A percentile compares a stretch with the other conserved stretches of the same genome.
These are phyloP conservation scores for Mrakia blollopis DNA, from an alignment of 768 basidiomycete genomes.

Conservation along the genomic window DNA sequence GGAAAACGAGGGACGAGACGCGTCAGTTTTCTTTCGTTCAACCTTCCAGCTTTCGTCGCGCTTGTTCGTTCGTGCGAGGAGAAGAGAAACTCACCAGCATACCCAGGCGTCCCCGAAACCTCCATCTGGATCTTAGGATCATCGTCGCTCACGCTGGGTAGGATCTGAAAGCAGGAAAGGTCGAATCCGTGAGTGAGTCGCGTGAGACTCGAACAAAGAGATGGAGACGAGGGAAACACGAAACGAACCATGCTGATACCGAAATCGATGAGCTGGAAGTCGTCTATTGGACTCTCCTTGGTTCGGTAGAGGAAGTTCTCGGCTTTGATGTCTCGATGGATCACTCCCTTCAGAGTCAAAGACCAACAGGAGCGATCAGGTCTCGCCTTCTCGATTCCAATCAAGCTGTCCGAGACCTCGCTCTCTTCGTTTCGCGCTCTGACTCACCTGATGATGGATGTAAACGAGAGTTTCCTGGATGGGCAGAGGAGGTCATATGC, in stretches of 20 bases:
- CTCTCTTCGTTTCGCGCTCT: too few species aligned
- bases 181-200: neutral
- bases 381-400: neutral
- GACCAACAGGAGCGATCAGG: neutral
- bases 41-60: neutral
- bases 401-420: neutral
- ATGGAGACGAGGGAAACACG: neutral
- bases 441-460: conserved; percentile 31
- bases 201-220: neutral
- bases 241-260: conserved; percentile 25
- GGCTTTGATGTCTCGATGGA: conserved; percentile 31
- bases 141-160: conserved; percentile 8
- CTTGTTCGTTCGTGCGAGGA: too few species aligned
- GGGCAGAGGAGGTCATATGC: neutral
- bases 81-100: conserved; percentile 14
- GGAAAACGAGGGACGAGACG: neutral
- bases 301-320: conserved; percentile 31
- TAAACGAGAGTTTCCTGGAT: conserved; percentile 23
- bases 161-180: conserved; percentile 2
- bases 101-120: conserved; percentile 29
- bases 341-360: conserved; percentile 11
- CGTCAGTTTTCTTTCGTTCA: neutral
- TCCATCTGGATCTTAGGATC: conserved; percentile 31
- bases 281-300: conserved; percentile 22
- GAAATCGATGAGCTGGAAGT: conserved; percentile 31